Evolutionary conservation across 1,284 basidiomycete genomes (phyloP).

Genomic region (Ceratobasidium sp.): DNA sequence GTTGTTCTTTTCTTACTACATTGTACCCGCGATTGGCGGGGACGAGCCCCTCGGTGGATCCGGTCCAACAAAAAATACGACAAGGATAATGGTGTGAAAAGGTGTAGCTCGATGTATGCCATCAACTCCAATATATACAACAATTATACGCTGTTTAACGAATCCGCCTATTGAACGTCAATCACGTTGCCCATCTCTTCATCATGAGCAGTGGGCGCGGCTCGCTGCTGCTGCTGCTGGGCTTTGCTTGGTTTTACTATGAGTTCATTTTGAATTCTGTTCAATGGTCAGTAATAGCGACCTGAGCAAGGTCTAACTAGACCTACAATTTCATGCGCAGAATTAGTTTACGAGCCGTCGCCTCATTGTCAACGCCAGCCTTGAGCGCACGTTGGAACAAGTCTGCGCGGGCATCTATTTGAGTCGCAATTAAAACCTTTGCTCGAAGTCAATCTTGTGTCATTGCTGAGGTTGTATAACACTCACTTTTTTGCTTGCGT

Average conservation of each 20-base stretch:
- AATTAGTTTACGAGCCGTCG: slow-evolving; percentile 73
- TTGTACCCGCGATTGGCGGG: slow-evolving; percentile 60
- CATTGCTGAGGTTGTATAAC: neutral
- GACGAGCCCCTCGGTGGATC: slow-evolving; percentile 48
- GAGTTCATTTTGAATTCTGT: slow-evolving; percentile 38
- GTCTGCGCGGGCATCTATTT: slow-evolving; percentile 72
- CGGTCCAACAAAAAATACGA: slow-evolving; percentile 16
- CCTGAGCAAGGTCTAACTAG: neutral
- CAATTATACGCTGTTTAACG: neutral
- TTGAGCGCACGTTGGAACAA: slow-evolving; percentile 77
- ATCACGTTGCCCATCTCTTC: slow-evolving; percentile 26
- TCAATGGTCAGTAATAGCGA: neutral
- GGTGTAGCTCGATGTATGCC: neutral
- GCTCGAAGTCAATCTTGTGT: neutral
- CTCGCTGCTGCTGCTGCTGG: neutral
- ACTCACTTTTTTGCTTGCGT: slow-evolving; percentile 76
- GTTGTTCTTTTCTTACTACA: slow-evolving; percentile 86
- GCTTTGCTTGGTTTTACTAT: slow-evolving; percentile 24
- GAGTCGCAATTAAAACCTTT: slow-evolving; percentile 75
- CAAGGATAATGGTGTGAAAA: neutral
- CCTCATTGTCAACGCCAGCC: slow-evolving; percentile 70
- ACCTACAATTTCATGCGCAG: slow-evolving; percentile 77
- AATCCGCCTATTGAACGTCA: slow-evolving; percentile 14
- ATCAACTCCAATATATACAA: slow-evolving; percentile 17
- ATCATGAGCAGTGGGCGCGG: neutral